Conservation (phyloP, 148 eudicot species). For the Nepenthes mirabilis region DNA sequence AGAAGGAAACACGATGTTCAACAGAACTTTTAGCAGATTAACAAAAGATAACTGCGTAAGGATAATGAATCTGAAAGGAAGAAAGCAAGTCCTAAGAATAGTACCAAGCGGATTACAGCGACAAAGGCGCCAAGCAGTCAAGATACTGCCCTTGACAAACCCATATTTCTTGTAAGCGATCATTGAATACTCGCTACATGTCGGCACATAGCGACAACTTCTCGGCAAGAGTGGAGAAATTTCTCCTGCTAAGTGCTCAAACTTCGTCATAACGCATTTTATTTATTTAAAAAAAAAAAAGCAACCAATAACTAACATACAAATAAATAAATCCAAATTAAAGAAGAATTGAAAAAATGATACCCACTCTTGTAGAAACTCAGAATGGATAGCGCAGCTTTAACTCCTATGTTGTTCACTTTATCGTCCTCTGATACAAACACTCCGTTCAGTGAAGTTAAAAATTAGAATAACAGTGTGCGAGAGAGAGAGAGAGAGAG, state of each 20-base stretch:
- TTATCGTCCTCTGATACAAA: conserved; percentile 20
- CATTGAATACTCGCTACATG: conserved; percentile 93
- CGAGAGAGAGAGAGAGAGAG: too few species aligned
- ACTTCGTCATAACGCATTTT: too few species aligned
- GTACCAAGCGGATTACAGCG: conserved; percentile 94
- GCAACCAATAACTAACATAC: not conserved
- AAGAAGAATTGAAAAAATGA: not conserved
- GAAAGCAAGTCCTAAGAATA: not conserved
- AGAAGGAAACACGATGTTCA: not conserved
- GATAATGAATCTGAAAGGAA: not conserved
- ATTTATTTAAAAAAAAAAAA: not conserved
- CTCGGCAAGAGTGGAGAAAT: conserved; percentile 80
- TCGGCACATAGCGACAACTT: conserved; percentile 92
- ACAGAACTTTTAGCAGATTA: not conserved
- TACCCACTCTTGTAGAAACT: conserved; percentile 75
- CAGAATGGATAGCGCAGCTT: conserved; percentile 67
- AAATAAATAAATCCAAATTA: not conserved
- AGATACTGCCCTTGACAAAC: conserved; percentile 53
- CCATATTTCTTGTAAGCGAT: conserved; percentile 96
- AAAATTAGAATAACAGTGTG: too few species aligned
- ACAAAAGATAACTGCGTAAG: not conserved
- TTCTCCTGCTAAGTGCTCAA: conserved; percentile 42
- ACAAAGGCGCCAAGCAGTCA: conserved; percentile 84
- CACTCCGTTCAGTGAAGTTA: too few species aligned
- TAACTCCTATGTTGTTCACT: conserved; percentile 43